Base-by-base conservation (phyloP, 306 rosid species). In the Rubus idaeus region DNA sequence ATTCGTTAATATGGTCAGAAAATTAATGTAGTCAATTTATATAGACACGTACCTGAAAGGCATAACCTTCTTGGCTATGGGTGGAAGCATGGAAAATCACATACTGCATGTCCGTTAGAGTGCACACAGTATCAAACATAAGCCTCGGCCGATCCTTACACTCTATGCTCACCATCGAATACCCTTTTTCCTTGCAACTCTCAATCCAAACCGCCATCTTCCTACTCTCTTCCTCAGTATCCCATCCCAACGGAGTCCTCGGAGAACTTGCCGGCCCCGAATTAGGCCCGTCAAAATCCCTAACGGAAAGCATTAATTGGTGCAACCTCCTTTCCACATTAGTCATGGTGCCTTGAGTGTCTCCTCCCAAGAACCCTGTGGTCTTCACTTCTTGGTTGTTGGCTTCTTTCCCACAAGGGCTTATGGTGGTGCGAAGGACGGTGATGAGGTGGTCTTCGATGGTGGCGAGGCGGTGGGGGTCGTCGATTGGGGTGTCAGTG, bases 81-180 rank as follows among this genome's bases (percentile, higher is more conserved):
- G 85, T 72, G 75, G 88, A 84, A 79, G 93, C 93, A 74, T 88
- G 97, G 69, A 88, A 92, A 56, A 90, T 87, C 4, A 83, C 87
- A 71, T 92, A 92, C 23, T 90, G 85, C 88, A 92, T 73, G 71
- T 88, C 93, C 2, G 89, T 90, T n/a, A 92, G 87, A 30, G 93
- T 92, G 80, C 96, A 92, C 4, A 90, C 90, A 2, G 90, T 81
- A 71, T 92, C 97, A 51, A 92, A 90, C 97, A 92, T 88, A 57
- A 92, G 93, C 70, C 87, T 87, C 5, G 86, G 85, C 70, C 95
- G 77, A 61, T 92, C 97, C 80, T 85, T 86, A 18, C 90, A 83
- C 53, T 88, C 87, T 16, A 92, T 82, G 52, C 64, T 87, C 47
- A 90, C 90, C 21, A 92, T 82, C 0, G 88, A 87, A 56, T 92